These are phyloP conservation scores for Obba rivulosa DNA, from an alignment of 768 basidiomycete species.

Conservation along the genomic window DNA sequence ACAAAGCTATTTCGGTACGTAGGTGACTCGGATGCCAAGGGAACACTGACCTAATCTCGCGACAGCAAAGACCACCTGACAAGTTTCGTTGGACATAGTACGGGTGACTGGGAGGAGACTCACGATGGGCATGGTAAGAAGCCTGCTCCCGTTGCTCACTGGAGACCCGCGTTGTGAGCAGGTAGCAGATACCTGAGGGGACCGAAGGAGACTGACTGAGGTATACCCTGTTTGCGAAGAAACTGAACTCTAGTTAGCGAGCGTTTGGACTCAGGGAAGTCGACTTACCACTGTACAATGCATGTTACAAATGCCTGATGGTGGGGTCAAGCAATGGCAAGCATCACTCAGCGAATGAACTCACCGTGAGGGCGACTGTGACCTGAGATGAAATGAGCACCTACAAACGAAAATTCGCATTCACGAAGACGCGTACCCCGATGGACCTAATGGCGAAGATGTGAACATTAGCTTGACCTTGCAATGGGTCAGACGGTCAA, in stretches of 20 bases:
- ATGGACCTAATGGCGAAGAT: neutral
- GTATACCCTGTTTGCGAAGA: slow-evolving; percentile 13
- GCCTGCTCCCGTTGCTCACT: slow-evolving; percentile 18
- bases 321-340: neutral
- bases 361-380: slow-evolving; percentile 10
- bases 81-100: neutral
- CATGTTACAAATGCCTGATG: slow-evolving; percentile 18
- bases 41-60: slow-evolving; percentile 3
- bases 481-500: neutral
- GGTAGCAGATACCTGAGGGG: neutral
- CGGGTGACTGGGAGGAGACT: neutral
- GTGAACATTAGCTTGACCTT: too few relatives aligned
- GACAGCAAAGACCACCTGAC: slow-evolving; percentile 7
- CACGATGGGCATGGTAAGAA: slow-evolving; percentile 10
- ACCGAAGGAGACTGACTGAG: slow-evolving; percentile 7
- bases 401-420: neutral
- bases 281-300: slow-evolving; percentile 18
- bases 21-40: neutral
- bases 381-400: neutral
- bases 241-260: slow-evolving; percentile 6
- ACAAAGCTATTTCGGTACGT: neutral
- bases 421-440: slow-evolving; percentile 3
- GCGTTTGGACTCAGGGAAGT: too few relatives aligned
- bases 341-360: neutral
- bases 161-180: neutral